phyloP scores from a whole-genome alignment of 352 stramenopile genomes.

The Phytophthora kernoviae region DNA sequence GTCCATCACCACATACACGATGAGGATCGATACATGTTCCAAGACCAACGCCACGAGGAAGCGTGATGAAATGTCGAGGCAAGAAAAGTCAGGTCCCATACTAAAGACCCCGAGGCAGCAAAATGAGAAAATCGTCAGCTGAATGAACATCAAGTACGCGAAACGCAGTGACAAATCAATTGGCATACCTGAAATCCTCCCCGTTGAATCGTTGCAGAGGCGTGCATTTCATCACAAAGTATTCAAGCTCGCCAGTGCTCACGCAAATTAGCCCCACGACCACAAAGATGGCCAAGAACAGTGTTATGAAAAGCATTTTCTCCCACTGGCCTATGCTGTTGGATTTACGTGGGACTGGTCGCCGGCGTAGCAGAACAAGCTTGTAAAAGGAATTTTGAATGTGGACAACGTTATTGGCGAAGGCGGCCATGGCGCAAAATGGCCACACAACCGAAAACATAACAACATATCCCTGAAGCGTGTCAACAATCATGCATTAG shows the following conservation, averaged over 20 bases:
- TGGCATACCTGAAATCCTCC: constrained; percentile 78
- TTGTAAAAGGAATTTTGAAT: constrained; percentile 89
- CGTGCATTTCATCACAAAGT: constrained; percentile 78
- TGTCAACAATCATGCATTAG: neutral
- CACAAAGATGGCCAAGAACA: constrained; percentile 83
- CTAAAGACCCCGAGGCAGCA: constrained; percentile 26
- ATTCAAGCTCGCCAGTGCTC: constrained; percentile 85
- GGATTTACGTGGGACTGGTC: constrained; percentile 76
- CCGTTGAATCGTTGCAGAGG: constrained; percentile 77
- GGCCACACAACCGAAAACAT: constrained; percentile 91
- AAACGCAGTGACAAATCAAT: neutral
- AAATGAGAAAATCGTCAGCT: constrained; percentile 9
- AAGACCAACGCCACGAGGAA: constrained; percentile 82
- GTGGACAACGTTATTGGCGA: constrained; percentile 84
- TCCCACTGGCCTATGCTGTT: constrained; percentile 90
- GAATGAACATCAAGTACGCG: constrained; percentile 2
- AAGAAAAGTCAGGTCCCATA: constrained; percentile 86
- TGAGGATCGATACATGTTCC: constrained; percentile 71
- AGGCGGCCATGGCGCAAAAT: constrained; percentile 77
- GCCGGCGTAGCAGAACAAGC: constrained; percentile 68
- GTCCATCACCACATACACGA: constrained; percentile 82
- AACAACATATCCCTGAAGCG: constrained; percentile 76
- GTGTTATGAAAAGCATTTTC: constrained; percentile 85
- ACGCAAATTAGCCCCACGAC: constrained; percentile 85
- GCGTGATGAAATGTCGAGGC: constrained; percentile 72